These are phyloP conservation scores for Magnusiomyces tetraspermus DNA, from an alignment of 1,139 yeast genomes.

Conservation along the genomic window DNA sequence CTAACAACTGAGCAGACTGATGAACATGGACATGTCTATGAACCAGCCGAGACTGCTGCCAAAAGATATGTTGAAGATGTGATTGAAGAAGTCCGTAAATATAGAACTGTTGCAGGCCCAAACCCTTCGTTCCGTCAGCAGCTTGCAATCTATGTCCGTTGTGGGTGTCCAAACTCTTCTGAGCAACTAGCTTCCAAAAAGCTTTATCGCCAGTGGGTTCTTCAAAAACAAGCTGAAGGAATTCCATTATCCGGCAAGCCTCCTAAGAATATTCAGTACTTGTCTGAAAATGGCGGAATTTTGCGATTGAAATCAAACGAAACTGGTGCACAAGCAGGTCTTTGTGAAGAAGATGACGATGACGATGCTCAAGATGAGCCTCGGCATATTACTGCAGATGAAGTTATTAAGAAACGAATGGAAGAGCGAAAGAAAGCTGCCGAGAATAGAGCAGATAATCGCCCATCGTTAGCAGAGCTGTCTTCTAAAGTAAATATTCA, in stretches of 20 bases:
- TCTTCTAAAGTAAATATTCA: neutral
- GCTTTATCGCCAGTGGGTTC: constrained; percentile 45
- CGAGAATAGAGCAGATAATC: neutral
- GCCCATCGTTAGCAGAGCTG: neutral
- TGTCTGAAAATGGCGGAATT: constrained; percentile 1
- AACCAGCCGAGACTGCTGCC: constrained; percentile 17
- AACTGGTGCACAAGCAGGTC: neutral
- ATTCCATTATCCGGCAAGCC: constrained; percentile 26
- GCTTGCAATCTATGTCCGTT: constrained; percentile 48
- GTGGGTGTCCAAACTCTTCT: constrained; percentile 36
- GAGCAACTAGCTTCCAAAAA: constrained; percentile 26
- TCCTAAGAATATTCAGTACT: constrained; percentile 7
- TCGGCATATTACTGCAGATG: neutral
- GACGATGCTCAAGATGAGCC: neutral
- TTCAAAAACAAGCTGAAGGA: constrained; percentile 33
- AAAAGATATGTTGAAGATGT: constrained; percentile 58
- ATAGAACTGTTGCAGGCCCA: constrained; percentile 54
- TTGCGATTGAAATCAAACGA: neutral
- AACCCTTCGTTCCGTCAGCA: constrained; percentile 71
- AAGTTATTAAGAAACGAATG: neutral
- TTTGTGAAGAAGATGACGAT: neutral
- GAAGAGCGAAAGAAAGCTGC: neutral
- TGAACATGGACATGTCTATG: neutral
- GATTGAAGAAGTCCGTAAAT: constrained; percentile 59
- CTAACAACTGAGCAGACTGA: neutral